Base-by-base conservation (phyloP, 768 basidiomycete genomes). In the Lentinus brumalis region DNA sequence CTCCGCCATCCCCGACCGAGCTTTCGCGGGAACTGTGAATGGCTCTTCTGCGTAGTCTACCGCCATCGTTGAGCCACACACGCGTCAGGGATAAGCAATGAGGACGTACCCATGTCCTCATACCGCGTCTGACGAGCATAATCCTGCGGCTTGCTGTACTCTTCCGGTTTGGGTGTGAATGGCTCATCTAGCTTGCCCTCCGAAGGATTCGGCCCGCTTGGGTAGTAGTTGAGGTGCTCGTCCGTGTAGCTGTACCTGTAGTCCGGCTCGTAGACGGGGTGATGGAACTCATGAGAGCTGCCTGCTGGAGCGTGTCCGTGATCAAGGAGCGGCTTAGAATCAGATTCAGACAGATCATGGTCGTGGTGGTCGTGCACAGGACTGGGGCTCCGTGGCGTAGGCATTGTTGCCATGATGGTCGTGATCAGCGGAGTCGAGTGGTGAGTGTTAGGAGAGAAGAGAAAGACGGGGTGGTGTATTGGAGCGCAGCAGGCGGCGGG, bases 11-110 rank as follows among this genome's bases (percentile, higher is more conserved):
- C 57, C 32, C 4, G 54, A 50, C 5, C 57, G 38, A 14, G 64
- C 53, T 8, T 70, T 73, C 51, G 70, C 62, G 44, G 64, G 50
- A 62, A 61, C 55, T 26, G 74, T 61, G 54, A 75, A 71, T 30
- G 87, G 85, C 58, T 88, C 53, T 15, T 55, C 88, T 30, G 82
- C 83, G 67, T 88, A 91, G 65, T 91, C 90, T 91, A 59, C 10
- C 31, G 61, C 57, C 30, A 29, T 49, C 4, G 10, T 2, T 61
- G 14, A 61, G 58, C 39, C 29, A 16, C 46, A 12, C 15, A 10
- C 29, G 7, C 21, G 30, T 39, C 29, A 35, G 30, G 42, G 42
- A 16, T 21, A 40, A 0, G 5, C 6, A 30, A 21, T 8, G 42
- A 41, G 9, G 8, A 50, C 64, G 12, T 47, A 65, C 67, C 67